Evolutionary conservation across 768 basidiomycete genomes (phyloP).

Genomic region (Peribolospora baueri): DNA sequence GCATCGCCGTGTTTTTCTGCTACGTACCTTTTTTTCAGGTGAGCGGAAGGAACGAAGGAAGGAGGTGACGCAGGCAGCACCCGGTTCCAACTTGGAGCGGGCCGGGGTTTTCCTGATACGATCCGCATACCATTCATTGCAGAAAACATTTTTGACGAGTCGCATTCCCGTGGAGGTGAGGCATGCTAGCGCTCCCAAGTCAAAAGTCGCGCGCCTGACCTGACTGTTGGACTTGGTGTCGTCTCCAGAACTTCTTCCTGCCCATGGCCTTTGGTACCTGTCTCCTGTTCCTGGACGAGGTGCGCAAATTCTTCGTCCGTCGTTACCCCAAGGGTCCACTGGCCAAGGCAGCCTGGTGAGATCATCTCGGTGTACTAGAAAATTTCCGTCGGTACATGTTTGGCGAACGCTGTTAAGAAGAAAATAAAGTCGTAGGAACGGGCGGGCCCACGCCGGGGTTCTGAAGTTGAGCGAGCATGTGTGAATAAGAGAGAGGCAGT

Average conservation of each 20-base stretch:
- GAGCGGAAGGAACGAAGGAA: too few species aligned
- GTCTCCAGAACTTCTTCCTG: conserved; percentile 28
- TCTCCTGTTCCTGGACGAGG: conserved; percentile 18
- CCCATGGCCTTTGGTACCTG: conserved; percentile 26
- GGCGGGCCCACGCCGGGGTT: too few species aligned
- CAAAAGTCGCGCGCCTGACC: conserved; percentile 7
- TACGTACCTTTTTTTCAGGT: conserved; percentile 13
- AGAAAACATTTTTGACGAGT: conserved; percentile 29
- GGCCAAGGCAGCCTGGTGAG: conserved; percentile 20
- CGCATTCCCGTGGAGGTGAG: conserved; percentile 18
- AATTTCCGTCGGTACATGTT: too few species aligned
- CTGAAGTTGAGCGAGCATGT: too few species aligned
- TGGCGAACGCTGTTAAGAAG: too few species aligned
- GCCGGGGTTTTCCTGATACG: conserved; percentile 7
- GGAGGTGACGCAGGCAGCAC: too few species aligned
- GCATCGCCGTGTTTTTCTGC: conserved; percentile 25
- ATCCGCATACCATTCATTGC: conserved; percentile 22
- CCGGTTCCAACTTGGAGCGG: too few species aligned
- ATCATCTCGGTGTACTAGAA: background rate
- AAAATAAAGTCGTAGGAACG: too few species aligned
- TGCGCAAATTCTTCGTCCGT: conserved; percentile 17
- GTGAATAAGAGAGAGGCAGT: too few species aligned
- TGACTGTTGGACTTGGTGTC: conserved; percentile 1
- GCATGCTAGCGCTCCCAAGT: background rate
- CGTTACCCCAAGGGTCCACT: conserved; percentile 16